phyloP scores from a whole-genome alignment of 2,329 filamentous ascomycete species.

The Ceratocystis diversiconidia region DNA sequence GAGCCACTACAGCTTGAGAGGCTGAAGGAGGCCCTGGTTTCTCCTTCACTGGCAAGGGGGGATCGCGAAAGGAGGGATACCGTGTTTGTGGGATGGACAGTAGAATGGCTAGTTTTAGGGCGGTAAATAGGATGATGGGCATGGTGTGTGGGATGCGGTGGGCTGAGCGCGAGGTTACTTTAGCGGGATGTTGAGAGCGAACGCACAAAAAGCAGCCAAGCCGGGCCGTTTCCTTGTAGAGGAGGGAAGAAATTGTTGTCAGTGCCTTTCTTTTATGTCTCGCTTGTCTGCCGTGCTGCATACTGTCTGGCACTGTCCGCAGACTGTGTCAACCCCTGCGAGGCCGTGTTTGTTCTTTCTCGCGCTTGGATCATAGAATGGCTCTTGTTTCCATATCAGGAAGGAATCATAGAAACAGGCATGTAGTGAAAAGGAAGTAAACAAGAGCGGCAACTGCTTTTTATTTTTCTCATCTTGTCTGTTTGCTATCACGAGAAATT shows the following conservation, averaged over 20 bases:
- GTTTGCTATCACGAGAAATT: not conserved
- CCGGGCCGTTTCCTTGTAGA: not conserved
- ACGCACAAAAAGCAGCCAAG: too few relatives aligned
- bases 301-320: not conserved
- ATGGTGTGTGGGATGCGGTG: too few relatives aligned
- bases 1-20: too few relatives aligned
- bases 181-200: too few relatives aligned
- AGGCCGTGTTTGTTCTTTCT: not conserved
- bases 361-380: not conserved
- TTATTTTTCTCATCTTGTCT: too few relatives aligned
- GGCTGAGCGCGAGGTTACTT: too few relatives aligned
- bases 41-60: too few relatives aligned
- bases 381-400: not conserved
- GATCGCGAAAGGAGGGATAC: too few relatives aligned
- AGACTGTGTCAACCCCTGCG: not conserved
- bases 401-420: constrained; percentile 2
- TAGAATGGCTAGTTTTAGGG: too few relatives aligned
- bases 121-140: too few relatives aligned
- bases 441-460: not conserved
- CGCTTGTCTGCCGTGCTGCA: not conserved
- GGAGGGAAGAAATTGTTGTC: not conserved
- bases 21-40: too few relatives aligned
- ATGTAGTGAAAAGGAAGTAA: not conserved
- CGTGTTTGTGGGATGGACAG: too few relatives aligned
- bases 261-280: not conserved